Conservation (phyloP, 2,329 filamentous ascomycete genomes). For the Pezicula radicicola region DNA sequence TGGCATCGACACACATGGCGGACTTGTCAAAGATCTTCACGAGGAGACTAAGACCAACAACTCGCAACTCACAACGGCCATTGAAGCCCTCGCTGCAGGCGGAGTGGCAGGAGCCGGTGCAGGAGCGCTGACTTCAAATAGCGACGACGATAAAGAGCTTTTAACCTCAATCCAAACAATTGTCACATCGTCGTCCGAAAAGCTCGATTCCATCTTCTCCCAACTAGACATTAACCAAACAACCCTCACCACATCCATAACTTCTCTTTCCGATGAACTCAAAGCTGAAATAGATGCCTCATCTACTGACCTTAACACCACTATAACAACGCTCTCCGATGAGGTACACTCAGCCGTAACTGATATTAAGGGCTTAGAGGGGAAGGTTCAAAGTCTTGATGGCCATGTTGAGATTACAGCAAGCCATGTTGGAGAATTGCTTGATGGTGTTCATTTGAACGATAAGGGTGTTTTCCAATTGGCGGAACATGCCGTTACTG, state of each 20-base stretch:
- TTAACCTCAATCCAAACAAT: slow-evolving; percentile 8
- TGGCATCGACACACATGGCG: slow-evolving; percentile 13
- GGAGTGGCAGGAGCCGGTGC: slow-evolving; percentile 19
- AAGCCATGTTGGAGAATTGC: slow-evolving; percentile 3
- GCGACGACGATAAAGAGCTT: not conserved
- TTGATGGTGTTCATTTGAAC: slow-evolving; percentile 13
- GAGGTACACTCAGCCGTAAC: slow-evolving; percentile 6
- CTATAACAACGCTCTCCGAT: slow-evolving; percentile 8
- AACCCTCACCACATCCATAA: slow-evolving; percentile 20
- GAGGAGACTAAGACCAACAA: slow-evolving; percentile 17
- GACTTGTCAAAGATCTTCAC: slow-evolving; percentile 19
- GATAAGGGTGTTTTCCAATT: slow-evolving; percentile 13
- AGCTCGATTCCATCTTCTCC: slow-evolving; percentile 8
- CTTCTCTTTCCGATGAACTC: slow-evolving; percentile 18
- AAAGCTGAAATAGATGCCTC: slow-evolving; percentile 23
- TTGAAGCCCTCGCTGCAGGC: slow-evolving; percentile 16
- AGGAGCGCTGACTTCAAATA: slow-evolving; percentile 3
- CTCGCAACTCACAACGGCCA: slow-evolving; percentile 16
- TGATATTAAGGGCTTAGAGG: slow-evolving; percentile 7
- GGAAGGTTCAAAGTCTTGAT: not conserved
- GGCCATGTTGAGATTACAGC: not conserved
- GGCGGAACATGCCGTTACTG: slow-evolving; percentile 5
- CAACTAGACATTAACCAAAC: slow-evolving; percentile 24
- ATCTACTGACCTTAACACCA: slow-evolving; percentile 16
- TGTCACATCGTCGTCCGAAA: slow-evolving; percentile 12